Conservation (phyloP, 1,139 yeast genomes). For the Arxiozyma bovina region DNA sequence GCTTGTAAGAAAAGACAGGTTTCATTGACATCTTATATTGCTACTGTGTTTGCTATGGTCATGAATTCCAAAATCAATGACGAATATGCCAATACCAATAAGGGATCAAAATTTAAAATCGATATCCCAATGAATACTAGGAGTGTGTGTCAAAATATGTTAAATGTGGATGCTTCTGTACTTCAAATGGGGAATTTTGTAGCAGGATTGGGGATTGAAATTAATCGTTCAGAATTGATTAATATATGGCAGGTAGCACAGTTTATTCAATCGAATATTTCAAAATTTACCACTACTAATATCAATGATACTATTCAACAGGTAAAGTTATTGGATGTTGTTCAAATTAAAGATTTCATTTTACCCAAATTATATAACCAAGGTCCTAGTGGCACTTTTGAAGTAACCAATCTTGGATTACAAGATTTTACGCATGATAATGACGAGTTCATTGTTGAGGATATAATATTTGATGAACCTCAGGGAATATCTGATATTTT, state of each 20-base stretch:
- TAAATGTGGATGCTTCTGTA: constrained; percentile 8
- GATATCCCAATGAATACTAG: constrained; percentile 27
- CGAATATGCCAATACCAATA: constrained; percentile 1
- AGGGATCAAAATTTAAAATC: constrained; percentile 17
- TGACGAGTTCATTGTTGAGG: constrained; percentile 13
- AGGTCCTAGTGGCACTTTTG: constrained; percentile 24
- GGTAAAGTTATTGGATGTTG: constrained; percentile 22
- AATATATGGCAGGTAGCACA: constrained; percentile 19
- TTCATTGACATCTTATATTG: constrained; percentile 21
- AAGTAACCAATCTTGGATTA: constrained; percentile 27
- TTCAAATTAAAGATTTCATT: constrained; percentile 16
- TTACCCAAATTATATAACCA: constrained; percentile 12
- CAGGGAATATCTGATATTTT: constrained; percentile 21
- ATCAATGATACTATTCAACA: constrained; percentile 14
- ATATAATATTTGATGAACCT: constrained; percentile 26
- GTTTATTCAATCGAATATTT: constrained; percentile 9
- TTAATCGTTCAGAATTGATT: constrained; percentile 4
- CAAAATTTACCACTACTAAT: constrained; percentile 7
- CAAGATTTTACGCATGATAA: constrained; percentile 14
- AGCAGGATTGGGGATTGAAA: constrained; percentile 12
- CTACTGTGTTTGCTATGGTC: constrained; percentile 13
- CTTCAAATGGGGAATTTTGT: constrained; percentile 22
- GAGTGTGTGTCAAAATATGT: constrained; percentile 7
- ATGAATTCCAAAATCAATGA: constrained; percentile 6
- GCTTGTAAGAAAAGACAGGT: constrained; percentile 18